Evolutionary conservation across 495 filamentous ascomycete genomes (phyloP).

Genomic region (Tuber calosporum): DNA sequence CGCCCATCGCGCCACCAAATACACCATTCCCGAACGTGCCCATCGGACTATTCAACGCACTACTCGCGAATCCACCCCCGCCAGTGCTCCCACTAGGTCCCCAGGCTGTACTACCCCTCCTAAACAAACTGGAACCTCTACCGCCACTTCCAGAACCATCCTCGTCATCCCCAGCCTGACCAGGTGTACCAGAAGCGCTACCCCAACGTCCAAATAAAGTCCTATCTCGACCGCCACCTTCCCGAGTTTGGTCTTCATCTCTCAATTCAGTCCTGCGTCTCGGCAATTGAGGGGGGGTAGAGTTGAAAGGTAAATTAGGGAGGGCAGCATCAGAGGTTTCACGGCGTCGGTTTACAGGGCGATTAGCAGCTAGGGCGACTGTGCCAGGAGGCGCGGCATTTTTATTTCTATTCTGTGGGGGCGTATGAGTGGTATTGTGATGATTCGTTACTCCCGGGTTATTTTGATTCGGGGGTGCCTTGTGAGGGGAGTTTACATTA

Average conservation of each 20-base stretch:
- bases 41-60: slow-evolving; percentile 40
- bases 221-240: slow-evolving; percentile 36
- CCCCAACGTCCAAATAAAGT: slow-evolving; percentile 46
- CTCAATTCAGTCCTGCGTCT: slow-evolving; percentile 64
- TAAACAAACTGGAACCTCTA: slow-evolving; percentile 37
- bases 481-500: slow-evolving; percentile 88
- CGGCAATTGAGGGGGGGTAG: slow-evolving; percentile 53
- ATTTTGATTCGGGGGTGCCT: slow-evolving; percentile 63
- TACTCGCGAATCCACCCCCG: slow-evolving; percentile 29
- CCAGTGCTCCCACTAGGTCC: slow-evolving; percentile 19
- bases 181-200: slow-evolving; percentile 45
- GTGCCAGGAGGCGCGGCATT: slow-evolving; percentile 22
- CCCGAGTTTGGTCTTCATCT: slow-evolving; percentile 42
- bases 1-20: slow-evolving; percentile 41
- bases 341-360: slow-evolving; percentile 69
- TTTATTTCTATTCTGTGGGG: slow-evolving; percentile 36
- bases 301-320: slow-evolving; percentile 57
- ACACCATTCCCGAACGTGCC: slow-evolving; percentile 40
- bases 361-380: slow-evolving; percentile 53
- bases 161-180: slow-evolving; percentile 41
- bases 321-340: slow-evolving; percentile 70
- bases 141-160: slow-evolving; percentile 35
- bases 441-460: slow-evolving; percentile 56
- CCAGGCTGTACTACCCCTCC: slow-evolving; percentile 39
- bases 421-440: slow-evolving; percentile 30